Conservation (phyloP, 306 rosid genomes). For the Lathyrus aphaca region DNA sequence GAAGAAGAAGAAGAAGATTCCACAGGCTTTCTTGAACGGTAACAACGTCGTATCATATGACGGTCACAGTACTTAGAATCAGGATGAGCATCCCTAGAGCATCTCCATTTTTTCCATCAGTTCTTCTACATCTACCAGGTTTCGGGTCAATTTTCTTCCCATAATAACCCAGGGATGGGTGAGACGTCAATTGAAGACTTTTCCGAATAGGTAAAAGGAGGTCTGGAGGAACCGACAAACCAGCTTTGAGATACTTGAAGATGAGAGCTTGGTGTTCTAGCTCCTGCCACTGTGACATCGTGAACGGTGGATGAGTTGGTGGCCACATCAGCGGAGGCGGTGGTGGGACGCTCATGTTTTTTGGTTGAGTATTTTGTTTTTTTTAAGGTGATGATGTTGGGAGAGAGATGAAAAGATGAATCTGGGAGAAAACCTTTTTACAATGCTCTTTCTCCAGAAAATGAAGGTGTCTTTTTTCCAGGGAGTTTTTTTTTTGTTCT, state of each 20-base stretch:
- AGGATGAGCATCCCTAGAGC: constrained; percentile 81
- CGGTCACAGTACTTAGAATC: constrained; percentile 96
- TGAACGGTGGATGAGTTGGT: constrained; percentile 68
- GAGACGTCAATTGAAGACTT: constrained; percentile 73
- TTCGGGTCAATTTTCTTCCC: constrained; percentile 96
- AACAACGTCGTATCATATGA: constrained; percentile 92
- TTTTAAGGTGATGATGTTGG: neutral
- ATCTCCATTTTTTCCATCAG: constrained; percentile 95
- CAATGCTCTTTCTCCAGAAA: no score
- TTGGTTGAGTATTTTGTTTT: neutral
- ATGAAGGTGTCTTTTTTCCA: no score
- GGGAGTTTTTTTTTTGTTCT: no score
- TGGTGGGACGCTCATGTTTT: constrained; percentile 46
- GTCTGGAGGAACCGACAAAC: constrained; percentile 81
- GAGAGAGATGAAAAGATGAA: neutral
- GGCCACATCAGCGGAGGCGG: constrained; percentile 45
- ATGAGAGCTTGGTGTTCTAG: constrained; percentile 88
- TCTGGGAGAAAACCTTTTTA: no score
- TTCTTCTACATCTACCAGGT: constrained; percentile 91
- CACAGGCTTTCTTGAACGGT: constrained; percentile 99
- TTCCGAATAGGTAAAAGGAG: constrained; percentile 78
- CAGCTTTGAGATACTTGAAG: constrained; percentile 83
- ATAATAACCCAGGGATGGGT: constrained; percentile 65
- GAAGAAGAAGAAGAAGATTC: constrained; percentile 54
- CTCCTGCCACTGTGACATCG: constrained; percentile 89